These are phyloP conservation scores for Pelagophyceae sp. DNA, from an alignment of 352 stramenopile genomes.

Conservation along the genomic window DNA sequence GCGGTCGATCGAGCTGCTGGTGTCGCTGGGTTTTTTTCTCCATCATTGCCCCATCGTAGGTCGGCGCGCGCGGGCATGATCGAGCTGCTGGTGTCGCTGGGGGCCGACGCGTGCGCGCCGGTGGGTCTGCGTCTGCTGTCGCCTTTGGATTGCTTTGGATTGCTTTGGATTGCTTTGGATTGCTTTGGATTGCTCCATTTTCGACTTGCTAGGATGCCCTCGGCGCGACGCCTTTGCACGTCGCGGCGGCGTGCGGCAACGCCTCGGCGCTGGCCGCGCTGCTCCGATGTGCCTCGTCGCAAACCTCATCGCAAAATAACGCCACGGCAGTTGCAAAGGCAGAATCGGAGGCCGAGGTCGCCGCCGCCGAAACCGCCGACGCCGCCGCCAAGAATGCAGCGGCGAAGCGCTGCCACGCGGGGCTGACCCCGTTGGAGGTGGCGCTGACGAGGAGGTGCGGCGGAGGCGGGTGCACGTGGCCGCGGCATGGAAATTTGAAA, in stretches of 20 bases:
- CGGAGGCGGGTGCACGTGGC: too few species aligned
- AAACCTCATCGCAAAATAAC: background rate
- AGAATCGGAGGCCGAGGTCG: background rate
- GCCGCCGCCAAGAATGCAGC: background rate
- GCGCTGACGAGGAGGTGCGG: too few species aligned
- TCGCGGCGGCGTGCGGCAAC: conserved; percentile 12
- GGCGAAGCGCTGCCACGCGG: background rate
- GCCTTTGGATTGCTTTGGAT: too few species aligned
- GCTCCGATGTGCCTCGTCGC: background rate
- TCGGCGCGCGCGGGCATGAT: conserved; percentile 7
- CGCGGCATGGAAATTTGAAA: too few species aligned
- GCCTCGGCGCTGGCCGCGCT: background rate
- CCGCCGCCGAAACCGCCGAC: background rate
- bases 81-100: background rate
- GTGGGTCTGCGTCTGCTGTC: too few species aligned
- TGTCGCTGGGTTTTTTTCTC: too few species aligned
- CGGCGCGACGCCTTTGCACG: background rate
- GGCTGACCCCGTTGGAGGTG: conserved; percentile 1
- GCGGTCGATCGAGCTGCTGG: too few species aligned
- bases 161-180: too few species aligned
- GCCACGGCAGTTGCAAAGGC: background rate
- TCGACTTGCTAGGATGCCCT: too few species aligned
- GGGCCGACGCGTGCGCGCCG: conserved; percentile 9
- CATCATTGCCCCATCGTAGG: too few species aligned
- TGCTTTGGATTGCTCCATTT: too few species aligned